A percentile compares a stretch with the other conserved stretches of the same genome.
Evolutionary conservation across 1,284 basidiomycete species (phyloP).

Genomic region (Kalmanozyma brasiliensis): DNA sequence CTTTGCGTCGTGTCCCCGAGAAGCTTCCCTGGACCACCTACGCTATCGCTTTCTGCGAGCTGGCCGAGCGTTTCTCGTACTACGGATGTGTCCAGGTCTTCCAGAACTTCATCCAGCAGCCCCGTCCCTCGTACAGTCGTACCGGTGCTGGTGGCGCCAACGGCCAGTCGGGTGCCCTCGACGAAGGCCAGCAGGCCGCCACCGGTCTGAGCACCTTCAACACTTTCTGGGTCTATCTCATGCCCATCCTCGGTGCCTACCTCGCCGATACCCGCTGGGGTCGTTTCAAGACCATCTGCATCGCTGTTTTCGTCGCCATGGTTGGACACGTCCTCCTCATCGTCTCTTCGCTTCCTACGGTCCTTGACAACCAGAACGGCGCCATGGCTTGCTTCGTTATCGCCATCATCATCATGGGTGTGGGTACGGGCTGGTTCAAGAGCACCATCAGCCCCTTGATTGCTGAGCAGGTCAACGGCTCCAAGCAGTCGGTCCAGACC

Average conservation of each 20-base stretch:
- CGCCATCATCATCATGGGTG: conserved; percentile 63
- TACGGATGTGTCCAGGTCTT: conserved; percentile 64
- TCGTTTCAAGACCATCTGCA: conserved; percentile 70
- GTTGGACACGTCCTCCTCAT: conserved; percentile 78
- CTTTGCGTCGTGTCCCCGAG: conserved; percentile 62
- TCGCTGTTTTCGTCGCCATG: conserved; percentile 68
- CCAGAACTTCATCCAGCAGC: conserved; percentile 64
- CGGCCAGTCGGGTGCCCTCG: conserved; percentile 62
- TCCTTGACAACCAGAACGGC: conserved; percentile 73
- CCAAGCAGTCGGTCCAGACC: conserved; percentile 54
- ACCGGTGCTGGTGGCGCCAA: conserved; percentile 54
- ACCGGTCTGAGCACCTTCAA: conserved; percentile 66
- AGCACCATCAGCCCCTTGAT: conserved; percentile 66
- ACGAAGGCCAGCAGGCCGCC: conserved; percentile 61
- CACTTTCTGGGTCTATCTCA: conserved; percentile 64
- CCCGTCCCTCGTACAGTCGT: conserved; percentile 49
- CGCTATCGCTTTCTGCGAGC: conserved; percentile 64
- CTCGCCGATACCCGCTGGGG: conserved; percentile 70
- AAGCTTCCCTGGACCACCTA: conserved; percentile 62
- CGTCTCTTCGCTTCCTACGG: conserved; percentile 77
- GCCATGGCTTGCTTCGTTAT: conserved; percentile 75
- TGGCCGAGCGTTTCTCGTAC: conserved; percentile 67
- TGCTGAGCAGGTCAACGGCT: conserved; percentile 70
- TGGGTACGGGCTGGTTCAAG: conserved; percentile 82
- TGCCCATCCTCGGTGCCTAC: conserved; percentile 65